These are phyloP conservation scores for Trypanosoma lewisi DNA, from an alignment of 208 protist species.

Conservation along the genomic window DNA sequence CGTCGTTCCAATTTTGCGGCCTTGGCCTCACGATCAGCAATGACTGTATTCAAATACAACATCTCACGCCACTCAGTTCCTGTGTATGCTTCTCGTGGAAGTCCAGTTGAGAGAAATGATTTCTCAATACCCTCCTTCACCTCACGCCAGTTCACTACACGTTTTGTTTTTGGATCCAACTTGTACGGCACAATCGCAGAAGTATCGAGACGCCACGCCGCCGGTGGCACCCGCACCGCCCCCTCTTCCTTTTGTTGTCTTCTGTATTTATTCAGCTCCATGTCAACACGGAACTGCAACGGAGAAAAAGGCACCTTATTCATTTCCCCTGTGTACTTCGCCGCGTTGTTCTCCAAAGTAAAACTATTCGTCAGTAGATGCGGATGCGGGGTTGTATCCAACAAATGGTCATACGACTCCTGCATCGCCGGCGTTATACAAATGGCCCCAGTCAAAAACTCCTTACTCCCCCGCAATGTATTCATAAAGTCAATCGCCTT, in stretches of 20 bases:
- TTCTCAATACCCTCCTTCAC: constrained; percentile 87
- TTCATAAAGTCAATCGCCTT: constrained; percentile 86
- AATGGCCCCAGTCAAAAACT: constrained; percentile 64
- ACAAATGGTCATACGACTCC: constrained; percentile 48
- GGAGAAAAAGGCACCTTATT: constrained; percentile 75
- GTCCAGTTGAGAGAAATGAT: constrained; percentile 73
- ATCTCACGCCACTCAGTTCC: constrained; percentile 74
- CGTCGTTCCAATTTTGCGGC: constrained; percentile 52
- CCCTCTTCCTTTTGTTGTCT: constrained; percentile 85
- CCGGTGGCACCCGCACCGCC: constrained; percentile 83
- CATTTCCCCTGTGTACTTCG: constrained; percentile 65
- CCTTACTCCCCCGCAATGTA: constrained; percentile 64
- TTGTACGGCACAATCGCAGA: constrained; percentile 81
- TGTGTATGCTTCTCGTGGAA: constrained; percentile 79
- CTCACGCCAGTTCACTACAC: constrained; percentile 83
- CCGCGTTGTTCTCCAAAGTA: constrained; percentile 43
- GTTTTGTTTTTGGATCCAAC: constrained; percentile 58
- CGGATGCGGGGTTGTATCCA: constrained; percentile 79
- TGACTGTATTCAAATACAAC: constrained; percentile 49
- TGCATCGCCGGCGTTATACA: constrained; percentile 66
- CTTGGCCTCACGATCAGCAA: constrained; percentile 43
- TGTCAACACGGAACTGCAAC: constrained; percentile 83
- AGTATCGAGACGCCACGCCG: constrained; percentile 68
- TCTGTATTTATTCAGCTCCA: constrained; percentile 78
- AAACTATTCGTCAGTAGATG: constrained; percentile 87